Conservation (phyloP, 768 basidiomycete species). For the Pleurotus giganteus region DNA sequence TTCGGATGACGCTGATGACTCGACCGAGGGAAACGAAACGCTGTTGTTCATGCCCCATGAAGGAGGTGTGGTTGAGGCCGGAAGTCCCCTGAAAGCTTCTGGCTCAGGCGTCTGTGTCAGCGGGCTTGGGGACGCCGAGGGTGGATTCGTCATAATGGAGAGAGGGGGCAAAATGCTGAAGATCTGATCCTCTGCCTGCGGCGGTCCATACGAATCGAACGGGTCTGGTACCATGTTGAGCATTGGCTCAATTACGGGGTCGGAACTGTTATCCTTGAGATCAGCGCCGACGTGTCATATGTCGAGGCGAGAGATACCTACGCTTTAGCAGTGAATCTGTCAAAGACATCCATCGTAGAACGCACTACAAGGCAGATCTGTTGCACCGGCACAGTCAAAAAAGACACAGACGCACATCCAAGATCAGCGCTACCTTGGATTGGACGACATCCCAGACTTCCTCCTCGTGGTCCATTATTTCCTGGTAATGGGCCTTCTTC, state of each 20-base stretch:
- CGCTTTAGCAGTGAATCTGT: slow-evolving; percentile 84
- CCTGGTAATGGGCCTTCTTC: slow-evolving; percentile 81
- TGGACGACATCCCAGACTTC: slow-evolving; percentile 95
- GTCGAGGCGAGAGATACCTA: slow-evolving; percentile 40
- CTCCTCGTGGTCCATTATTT: slow-evolving; percentile 90
- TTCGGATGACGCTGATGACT: slow-evolving; percentile 38
- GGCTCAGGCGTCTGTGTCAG: slow-evolving; percentile 47
- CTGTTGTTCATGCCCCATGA: slow-evolving; percentile 52
- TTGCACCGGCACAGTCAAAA: slow-evolving; percentile 12
- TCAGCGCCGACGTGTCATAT: slow-evolving; percentile 6
- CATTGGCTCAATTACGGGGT: slow-evolving; percentile 90
- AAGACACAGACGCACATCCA: slow-evolving; percentile 4
- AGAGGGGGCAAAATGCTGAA: slow-evolving; percentile 91
- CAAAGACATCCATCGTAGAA: slow-evolving; percentile 90
- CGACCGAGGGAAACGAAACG: slow-evolving; percentile 40
- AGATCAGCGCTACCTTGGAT: slow-evolving; percentile 53
- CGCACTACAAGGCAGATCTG: slow-evolving; percentile 82
- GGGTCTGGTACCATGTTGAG: slow-evolving; percentile 88
- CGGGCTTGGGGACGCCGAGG: slow-evolving; percentile 62
- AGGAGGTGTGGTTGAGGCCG: slow-evolving; percentile 28
- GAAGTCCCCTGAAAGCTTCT: slow-evolving; percentile 30
- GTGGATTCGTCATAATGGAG: slow-evolving; percentile 59
- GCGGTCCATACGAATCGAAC: slow-evolving; percentile 88
- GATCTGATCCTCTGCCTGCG: slow-evolving; percentile 85
- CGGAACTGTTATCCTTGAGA: slow-evolving; percentile 48